Base-by-base conservation (phyloP, 768 basidiomycete genomes). In the Gymnopilus dilepis region DNA sequence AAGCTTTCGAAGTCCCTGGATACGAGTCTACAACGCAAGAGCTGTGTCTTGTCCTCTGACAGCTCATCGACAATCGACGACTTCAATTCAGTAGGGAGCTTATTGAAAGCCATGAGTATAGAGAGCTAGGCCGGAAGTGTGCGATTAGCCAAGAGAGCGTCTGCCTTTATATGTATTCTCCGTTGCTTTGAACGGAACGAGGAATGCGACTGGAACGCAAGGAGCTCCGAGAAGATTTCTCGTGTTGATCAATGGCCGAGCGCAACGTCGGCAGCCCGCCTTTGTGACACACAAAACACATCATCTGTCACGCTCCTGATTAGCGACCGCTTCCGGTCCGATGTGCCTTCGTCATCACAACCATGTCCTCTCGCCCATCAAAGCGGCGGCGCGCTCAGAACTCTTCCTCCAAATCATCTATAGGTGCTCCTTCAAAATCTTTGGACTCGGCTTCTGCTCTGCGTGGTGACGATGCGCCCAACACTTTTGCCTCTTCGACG, bases 301-400 rank as follows among this genome's bases (percentile, higher is more conserved):
- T n/a, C n/a, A n/a, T n/a, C n/a, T 11, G 34, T 2, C 34, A n/a
- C 34, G 34, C 8, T 37, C 15, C 34, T 3, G 34, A 15, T 3
- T 15, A 37, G 7, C 34, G 15, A 37, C 34, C 34, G 9, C 4
- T 5, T 47, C 24, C 24, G 43, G 43, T 24, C 43, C 43, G 43
- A 26, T 17, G 7, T n/a, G 19, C 15, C 40, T 41, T 41, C 40
- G 40, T 21, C 40, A 41, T 17, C 40, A 21, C 43, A 22, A 50
- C 47, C 47, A 50, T 50, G 47, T 50, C 47, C 6, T 50, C 47
- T 28, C 47, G 28, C 47, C 47, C 47, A 28, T 50, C 47, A 13
- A 50, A 50, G 30, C 28, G 17, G 28, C 47, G 47, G 47, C 47
- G 47, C 28, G 28, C 47, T 31, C 47, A 50, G 4, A 17, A 26